Percentiles rank a stretch among this genome's conserved stretches.
Evolutionary conservation across 2,329 filamentous ascomycete genomes (phyloP).

Genomic region (Aureobasidium uvarum): DNA sequence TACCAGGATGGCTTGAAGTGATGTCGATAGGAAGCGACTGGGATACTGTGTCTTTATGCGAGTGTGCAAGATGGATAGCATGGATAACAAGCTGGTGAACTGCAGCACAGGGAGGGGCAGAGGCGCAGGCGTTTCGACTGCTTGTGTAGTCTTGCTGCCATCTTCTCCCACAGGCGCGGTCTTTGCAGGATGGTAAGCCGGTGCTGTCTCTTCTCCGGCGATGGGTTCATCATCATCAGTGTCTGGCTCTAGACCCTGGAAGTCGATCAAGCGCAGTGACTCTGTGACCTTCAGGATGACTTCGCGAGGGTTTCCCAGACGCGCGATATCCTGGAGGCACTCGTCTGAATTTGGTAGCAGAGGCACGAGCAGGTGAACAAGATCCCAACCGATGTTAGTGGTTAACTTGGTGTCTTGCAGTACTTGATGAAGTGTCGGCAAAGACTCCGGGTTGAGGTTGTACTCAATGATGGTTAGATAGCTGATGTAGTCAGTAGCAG

Average conservation of each 20-base stretch:
- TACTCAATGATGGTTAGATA: slow-evolving; percentile 77
- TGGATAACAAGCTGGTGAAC: slow-evolving; percentile 67
- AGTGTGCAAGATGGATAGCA: slow-evolving; percentile 70
- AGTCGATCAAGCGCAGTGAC: slow-evolving; percentile 61
- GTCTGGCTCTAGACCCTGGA: slow-evolving; percentile 56
- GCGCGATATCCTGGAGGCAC: slow-evolving; percentile 71
- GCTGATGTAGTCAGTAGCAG: slow-evolving; percentile 66
- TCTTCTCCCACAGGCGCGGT: slow-evolving; percentile 28
- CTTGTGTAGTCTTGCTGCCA: slow-evolving; percentile 32
- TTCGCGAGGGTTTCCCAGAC: slow-evolving; percentile 75
- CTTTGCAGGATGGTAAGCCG: slow-evolving; percentile 35
- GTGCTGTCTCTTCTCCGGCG: slow-evolving; percentile 28
- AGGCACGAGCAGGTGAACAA: slow-evolving; percentile 70
- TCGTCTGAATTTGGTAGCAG: slow-evolving; percentile 63
- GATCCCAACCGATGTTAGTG: slow-evolving; percentile 78
- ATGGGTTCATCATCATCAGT: slow-evolving; percentile 46
- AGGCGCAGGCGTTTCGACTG: slow-evolving; percentile 36
- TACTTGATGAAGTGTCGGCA: slow-evolving; percentile 66
- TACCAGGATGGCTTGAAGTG: slow-evolving; percentile 68
- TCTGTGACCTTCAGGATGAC: slow-evolving; percentile 79
- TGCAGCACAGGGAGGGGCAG: slow-evolving; percentile 50
- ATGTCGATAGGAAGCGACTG: slow-evolving; percentile 73
- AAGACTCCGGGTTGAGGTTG: slow-evolving; percentile 64
- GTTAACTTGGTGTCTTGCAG: slow-evolving; percentile 67
- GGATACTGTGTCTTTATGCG: slow-evolving; percentile 75